A percentile compares a stretch with the other conserved stretches of the same genome.
Evolutionary conservation across 2,329 filamentous ascomycete species (phyloP).

Genomic region (Podosphaera fusca): DNA sequence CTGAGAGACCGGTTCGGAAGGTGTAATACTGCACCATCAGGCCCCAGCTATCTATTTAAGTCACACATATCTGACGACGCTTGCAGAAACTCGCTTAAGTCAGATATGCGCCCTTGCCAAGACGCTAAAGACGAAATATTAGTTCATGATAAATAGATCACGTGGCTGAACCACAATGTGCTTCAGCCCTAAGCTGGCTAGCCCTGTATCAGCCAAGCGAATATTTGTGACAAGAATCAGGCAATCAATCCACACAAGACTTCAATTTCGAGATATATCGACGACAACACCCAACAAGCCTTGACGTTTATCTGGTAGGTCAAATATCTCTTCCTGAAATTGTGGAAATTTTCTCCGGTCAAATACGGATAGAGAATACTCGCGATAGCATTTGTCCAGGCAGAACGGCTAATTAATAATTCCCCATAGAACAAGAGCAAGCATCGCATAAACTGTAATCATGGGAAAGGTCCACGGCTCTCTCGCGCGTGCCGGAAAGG

Average conservation of each 20-base stretch:
- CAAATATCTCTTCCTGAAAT: not conserved
- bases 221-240: not conserved
- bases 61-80: too few species aligned
- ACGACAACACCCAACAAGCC: not conserved
- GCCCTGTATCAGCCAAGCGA: not conserved
- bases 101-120: too few species aligned
- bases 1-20: too few species aligned
- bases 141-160: too few species aligned
- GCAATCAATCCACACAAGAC: not conserved
- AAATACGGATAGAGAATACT: not conserved
- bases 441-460: conserved; percentile 24
- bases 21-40: too few species aligned
- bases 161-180: too few species aligned
- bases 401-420: not conserved
- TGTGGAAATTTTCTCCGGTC: not conserved
- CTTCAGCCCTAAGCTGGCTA: not conserved
- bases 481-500: conserved; percentile 88
- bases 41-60: too few species aligned
- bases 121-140: too few species aligned
- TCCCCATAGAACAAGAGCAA: conserved; percentile 3
- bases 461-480: conserved; percentile 92
- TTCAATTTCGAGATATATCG: not conserved
- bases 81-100: too few species aligned
- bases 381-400: not conserved
- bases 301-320: not conserved